These are phyloP conservation scores for Cinnamomum chago DNA, from an alignment of 164 flowering plant species.

Conservation along the genomic window DNA sequence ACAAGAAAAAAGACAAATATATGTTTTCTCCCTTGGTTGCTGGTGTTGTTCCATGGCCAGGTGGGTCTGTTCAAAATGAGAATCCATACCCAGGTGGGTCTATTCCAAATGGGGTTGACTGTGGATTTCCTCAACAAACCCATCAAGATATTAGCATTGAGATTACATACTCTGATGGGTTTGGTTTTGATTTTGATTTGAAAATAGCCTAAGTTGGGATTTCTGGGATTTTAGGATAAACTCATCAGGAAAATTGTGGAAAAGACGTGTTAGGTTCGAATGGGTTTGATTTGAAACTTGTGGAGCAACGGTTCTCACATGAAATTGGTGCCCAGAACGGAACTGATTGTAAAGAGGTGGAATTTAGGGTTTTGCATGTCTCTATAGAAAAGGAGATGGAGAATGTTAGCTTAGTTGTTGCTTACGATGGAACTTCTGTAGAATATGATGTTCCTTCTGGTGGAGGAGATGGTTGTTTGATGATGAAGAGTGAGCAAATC, in stretches of 20 bases:
- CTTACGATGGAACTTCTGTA: no score
- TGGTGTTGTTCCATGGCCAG: no score
- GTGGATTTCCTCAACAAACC: no score
- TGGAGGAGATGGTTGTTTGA: slow-evolving; percentile 2
- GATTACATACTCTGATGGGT: no score
- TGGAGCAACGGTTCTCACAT: background rate
- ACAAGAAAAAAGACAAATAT: no score
- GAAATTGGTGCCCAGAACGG: background rate
- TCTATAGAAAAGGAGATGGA: slow-evolving; percentile 40
- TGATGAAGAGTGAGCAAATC: background rate
- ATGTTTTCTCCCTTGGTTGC: no score
- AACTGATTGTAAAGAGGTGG: slow-evolving; percentile 3
- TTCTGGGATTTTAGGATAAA: slow-evolving; percentile 5
- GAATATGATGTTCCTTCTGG: background rate
- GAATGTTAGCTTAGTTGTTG: slow-evolving; percentile 48
- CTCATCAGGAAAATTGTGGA: slow-evolving; percentile 2
- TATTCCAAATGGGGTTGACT: no score
- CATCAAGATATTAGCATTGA: no score
- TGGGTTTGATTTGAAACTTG: background rate
- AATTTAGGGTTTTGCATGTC: slow-evolving; percentile 5
- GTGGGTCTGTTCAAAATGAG: no score
- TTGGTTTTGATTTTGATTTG: no score
- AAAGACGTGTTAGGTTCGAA: background rate
- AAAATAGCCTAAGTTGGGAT: no score
- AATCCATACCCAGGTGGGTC: no score